Evolutionary conservation across 345 rosid genomes (phyloP).

Genomic region (Mercurialis annua): DNA sequence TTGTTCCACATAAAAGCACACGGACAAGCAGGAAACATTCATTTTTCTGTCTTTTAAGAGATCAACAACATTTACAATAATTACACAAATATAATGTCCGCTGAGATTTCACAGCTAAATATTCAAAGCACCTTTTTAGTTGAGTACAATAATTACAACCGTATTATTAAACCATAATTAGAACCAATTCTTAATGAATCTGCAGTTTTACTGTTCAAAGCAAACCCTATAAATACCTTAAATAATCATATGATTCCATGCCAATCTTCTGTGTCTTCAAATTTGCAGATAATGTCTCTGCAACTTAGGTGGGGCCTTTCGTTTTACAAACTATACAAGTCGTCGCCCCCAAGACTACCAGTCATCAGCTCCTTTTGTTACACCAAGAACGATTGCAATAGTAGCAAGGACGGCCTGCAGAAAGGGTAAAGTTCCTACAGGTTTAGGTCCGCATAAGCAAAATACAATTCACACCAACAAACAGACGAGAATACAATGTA

Average conservation of each 20-base stretch:
- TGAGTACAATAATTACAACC: neutral
- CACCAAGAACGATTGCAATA: slow-evolving; percentile 64
- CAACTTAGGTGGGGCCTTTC: neutral
- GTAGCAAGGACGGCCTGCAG: slow-evolving; percentile 82
- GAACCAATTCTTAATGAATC: neutral
- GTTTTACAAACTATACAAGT: neutral
- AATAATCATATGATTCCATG: neutral
- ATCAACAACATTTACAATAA: neutral
- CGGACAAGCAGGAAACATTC: neutral
- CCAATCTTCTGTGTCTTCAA: neutral
- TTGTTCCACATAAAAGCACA: too few relatives aligned
- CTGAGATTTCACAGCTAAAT: neutral
- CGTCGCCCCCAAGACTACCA: slow-evolving; percentile 33
- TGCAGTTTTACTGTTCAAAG: neutral
- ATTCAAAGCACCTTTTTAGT: neutral
- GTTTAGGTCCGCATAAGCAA: neutral
- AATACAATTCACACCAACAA: neutral
- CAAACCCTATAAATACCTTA: neutral
- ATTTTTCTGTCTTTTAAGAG: neutral
- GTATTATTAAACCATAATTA: neutral
- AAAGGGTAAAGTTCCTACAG: neutral
- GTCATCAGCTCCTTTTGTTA: slow-evolving; percentile 47
- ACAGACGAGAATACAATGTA: neutral
- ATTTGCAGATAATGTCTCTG: neutral
- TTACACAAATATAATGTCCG: neutral